These are phyloP conservation scores for Cladosporium sp. DNA, from an alignment of 2,329 filamentous ascomycete species.

Conservation along the genomic window DNA sequence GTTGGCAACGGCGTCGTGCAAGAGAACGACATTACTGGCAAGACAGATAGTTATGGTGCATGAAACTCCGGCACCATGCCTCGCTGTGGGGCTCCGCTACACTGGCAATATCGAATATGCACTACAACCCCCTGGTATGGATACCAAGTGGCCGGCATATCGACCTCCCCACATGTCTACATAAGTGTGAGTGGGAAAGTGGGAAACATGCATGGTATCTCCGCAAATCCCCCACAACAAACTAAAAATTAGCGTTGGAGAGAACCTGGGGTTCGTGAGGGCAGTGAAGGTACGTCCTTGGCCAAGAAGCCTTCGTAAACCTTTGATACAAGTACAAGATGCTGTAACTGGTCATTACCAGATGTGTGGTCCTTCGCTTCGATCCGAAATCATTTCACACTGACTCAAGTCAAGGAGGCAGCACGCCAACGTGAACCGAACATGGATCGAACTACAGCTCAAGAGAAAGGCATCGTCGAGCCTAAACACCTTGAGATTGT, in stretches of 20 bases:
- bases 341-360: neutral
- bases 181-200: neutral
- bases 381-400: neutral
- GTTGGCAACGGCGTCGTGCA: neutral
- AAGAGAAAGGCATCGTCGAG: conserved; percentile 10
- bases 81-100: neutral
- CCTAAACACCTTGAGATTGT: conserved; percentile 2
- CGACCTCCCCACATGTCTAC: neutral
- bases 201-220: neutral
- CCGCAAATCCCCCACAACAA: neutral
- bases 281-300: neutral
- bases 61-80: neutral
- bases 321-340: neutral
- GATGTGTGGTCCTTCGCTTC: neutral
- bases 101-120: neutral
- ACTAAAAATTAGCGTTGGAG: neutral
- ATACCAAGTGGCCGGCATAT: neutral
- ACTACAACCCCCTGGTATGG: neutral
- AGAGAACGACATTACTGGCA: neutral
- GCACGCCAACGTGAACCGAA: neutral
- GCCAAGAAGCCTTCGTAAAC: neutral
- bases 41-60: neutral
- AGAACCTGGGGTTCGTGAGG: neutral
- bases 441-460: neutral
- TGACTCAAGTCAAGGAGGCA: neutral